Evolutionary conservation across 2,329 filamentous ascomycete species (phyloP), one percentile per base, ranked within the genome.

Genomic region (Pseudogymnoascus sp.): DNA sequence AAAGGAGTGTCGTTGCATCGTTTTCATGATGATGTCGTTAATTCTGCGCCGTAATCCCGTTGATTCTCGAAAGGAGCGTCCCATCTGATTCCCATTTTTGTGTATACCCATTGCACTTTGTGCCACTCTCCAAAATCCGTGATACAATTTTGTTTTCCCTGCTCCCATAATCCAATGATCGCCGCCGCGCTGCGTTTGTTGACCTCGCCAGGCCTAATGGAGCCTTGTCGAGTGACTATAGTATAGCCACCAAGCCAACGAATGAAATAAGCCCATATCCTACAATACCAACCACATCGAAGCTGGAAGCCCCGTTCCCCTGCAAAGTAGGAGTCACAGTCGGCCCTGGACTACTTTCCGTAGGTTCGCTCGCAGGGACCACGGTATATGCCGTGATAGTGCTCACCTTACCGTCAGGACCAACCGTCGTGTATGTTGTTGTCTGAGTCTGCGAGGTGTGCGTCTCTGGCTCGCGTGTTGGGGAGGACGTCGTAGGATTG

Each of bases 1-100:
- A 50, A 50, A 50, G 44, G 44, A 50, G 44, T 50, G 44, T 50
- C 44, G 44, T 50, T 29, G 29, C 44, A 50, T 50, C 44, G 44
- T 50, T 50, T 50, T 50, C 23, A 50, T 50, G 44, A 46, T 46
- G 21, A 50, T 50, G 44, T 29, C 44, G 44, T 50, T 50, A 50
- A 46, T 50, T 29, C 44, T 50, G 23, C 44, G 44, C 44, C 44
- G 23, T 50, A 50, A 50, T 10, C 21, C 21, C 13, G 11, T n/a
- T 50, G 23, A 5, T 50, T 50, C 3, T 50, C 5, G 19, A 46
- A 50, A 50, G 44, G 44, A 29, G 44, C 1, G 44, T 50, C 42
- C 42, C 19, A 44, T 23, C 6, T 23, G 19, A 44, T 44, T 17
- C 44, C 23, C 13, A 29, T 50, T 50, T 50, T 50, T 50, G 17